Base-by-base conservation (phyloP, 2,329 filamentous ascomycete species). In the Neopestalotiopsis sp. region DNA sequence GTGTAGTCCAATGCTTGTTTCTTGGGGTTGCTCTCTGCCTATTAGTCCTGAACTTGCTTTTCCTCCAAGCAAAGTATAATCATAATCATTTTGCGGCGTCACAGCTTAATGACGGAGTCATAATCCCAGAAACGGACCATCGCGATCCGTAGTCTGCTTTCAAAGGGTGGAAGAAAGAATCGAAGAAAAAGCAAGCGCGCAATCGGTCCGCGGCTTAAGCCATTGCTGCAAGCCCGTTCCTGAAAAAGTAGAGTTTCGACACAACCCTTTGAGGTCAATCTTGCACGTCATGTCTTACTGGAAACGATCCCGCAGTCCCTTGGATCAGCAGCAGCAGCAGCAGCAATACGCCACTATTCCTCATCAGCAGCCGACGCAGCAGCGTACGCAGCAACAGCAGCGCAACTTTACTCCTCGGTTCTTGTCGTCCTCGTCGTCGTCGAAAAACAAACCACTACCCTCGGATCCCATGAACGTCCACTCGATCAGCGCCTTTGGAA, bases 401-500 rank as follows among this genome's bases (percentile, higher is more conserved):
- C 32, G 28, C 32, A 61, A 10, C 17, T 10, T 17, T 20, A 17
- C 30, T 10, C 34, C 14, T 40, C 17, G n/a, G 7, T 10, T 40
- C 5, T 24, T 63, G 38, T 40, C 61, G 5, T 30, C 9, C 5
- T 49, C n/a, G n/a, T 20, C 32, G 38, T 20, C 45, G 34, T 64
- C 61, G 9, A 53, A 49, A 17, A n/a, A 34, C 38, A 28, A 34
- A 57, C n/a, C 40, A 28, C 1, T 40, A 14, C 30, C 28, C 17
- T 24, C 13, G 6, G 20, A 34, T 20, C 40, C 32, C 42, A 10
- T 49, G 68, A 70, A 66, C 20, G 62, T 70, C 32, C 65, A 62
- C 34, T 70, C 68, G 12, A 40, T 70, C 28, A 64, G 32, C 24
- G 68, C 68, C 32, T 70, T 69, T 34, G 61, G 63, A 9, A 14